These are phyloP conservation scores for Pythium periplocum DNA, from an alignment of 352 stramenopile species.

Conservation along the genomic window DNA sequence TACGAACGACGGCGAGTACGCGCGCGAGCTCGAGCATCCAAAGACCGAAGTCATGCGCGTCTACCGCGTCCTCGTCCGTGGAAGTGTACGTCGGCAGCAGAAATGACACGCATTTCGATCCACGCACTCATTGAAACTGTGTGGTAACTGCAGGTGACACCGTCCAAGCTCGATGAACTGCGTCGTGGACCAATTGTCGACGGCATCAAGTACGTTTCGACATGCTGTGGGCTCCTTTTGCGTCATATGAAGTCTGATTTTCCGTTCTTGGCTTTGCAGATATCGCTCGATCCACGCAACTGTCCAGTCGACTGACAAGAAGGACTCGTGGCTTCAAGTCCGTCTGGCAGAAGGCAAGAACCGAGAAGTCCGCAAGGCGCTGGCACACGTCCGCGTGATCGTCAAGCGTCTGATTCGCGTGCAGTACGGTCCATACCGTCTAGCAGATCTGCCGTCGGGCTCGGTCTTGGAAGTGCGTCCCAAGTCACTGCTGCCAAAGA, in stretches of 20 bases:
- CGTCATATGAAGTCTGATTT: neutral
- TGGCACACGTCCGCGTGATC: conserved; percentile 79
- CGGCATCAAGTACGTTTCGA: conserved; percentile 55
- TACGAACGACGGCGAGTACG: conserved; percentile 90
- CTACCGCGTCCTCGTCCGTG: conserved; percentile 84
- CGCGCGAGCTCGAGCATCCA: conserved; percentile 84
- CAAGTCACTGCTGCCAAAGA: conserved; percentile 34
- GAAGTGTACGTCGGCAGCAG: conserved; percentile 27
- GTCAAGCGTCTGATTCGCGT: conserved; percentile 88
- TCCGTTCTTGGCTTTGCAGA: conserved; percentile 7
- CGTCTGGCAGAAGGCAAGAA: conserved; percentile 88
- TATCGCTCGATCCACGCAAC: conserved; percentile 69
- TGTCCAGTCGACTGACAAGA: conserved; percentile 77
- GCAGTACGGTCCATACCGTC: conserved; percentile 85
- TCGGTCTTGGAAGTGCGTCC: conserved; percentile 68
- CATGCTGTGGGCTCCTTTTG: conserved; percentile 5
- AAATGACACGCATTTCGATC: neutral
- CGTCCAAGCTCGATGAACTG: conserved; percentile 79
- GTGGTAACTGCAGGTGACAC: conserved; percentile 30
- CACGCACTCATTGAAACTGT: too few relatives aligned
- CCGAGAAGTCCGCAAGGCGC: conserved; percentile 85
- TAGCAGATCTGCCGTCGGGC: conserved; percentile 71
- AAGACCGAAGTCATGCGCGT: conserved; percentile 64
- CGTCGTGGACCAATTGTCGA: conserved; percentile 75
- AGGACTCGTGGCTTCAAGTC: conserved; percentile 88